These are phyloP conservation scores for Endocarpon pusillum DNA, from an alignment of 495 filamentous ascomycete genomes.

Conservation along the genomic window DNA sequence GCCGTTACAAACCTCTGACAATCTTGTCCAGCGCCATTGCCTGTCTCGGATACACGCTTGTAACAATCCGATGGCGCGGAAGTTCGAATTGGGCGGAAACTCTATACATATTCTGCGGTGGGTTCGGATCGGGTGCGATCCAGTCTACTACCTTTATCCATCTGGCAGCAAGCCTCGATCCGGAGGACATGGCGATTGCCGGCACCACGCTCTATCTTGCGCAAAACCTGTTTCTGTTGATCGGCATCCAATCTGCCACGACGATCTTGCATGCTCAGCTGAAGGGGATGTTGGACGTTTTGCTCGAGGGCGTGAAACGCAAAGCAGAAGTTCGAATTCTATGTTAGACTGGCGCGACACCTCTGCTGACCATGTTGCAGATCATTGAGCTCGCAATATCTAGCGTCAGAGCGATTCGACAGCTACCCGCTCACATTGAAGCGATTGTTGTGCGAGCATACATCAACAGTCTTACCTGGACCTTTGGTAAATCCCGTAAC, in stretches of 20 bases:
- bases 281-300: neutral
- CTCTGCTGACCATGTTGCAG: neutral
- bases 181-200: constrained; percentile 35
- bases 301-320: neutral
- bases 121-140: constrained; percentile 37
- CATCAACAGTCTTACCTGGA: neutral
- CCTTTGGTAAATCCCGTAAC: too few species aligned
- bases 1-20: constrained; percentile 38
- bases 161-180: constrained; percentile 34
- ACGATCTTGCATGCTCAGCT: neutral
- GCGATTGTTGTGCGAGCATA: neutral
- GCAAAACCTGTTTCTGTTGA: neutral
- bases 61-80: constrained; percentile 45
- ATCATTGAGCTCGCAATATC: neutral
- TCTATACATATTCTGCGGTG: constrained; percentile 43
- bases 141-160: constrained; percentile 36
- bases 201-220: neutral
- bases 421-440: neutral
- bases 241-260: neutral
- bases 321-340: neutral
- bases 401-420: neutral
- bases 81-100: constrained; percentile 41
- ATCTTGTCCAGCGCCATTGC: constrained; percentile 33
- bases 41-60: constrained; percentile 31
- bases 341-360: neutral